phyloP scores from a whole-genome alignment of 768 basidiomycete genomes.

The Saitozyma sp. region DNA sequence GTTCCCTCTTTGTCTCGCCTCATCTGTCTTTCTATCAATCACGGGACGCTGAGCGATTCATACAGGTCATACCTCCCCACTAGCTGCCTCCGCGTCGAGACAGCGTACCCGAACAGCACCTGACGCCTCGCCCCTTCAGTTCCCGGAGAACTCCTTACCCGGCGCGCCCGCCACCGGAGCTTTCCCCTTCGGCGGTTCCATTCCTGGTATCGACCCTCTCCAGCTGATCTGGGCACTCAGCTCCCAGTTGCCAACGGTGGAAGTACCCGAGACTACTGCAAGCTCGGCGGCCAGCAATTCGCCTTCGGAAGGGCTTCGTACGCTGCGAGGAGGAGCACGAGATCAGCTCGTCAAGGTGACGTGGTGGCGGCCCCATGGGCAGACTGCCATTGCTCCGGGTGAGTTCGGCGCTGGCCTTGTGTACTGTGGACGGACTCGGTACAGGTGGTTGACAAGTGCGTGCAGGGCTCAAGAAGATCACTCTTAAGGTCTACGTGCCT shows the following conservation, averaged over 20 bases:
- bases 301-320: too few species aligned
- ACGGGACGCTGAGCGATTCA: too few species aligned
- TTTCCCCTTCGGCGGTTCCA: too few species aligned
- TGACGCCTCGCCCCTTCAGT: background rate
- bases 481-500: constrained; percentile 27
- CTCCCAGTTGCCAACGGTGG: constrained; percentile 15
- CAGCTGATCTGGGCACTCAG: constrained; percentile 17
- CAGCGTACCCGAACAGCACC: background rate
- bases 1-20: too few species aligned
- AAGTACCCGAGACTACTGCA: background rate
- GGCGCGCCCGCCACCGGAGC: too few species aligned
- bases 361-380: constrained; percentile 40
- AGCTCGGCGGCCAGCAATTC: background rate
- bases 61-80: too few species aligned
- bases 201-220: constrained; percentile 3
- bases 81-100: background rate
- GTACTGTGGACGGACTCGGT: background rate
- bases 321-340: too few species aligned
- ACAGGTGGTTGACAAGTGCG: background rate
- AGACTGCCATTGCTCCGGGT: constrained; percentile 27
- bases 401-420: constrained; percentile 2
- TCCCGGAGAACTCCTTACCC: too few species aligned
- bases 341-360: constrained; percentile 1
- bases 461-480: constrained; percentile 26
- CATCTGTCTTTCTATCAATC: too few species aligned